phyloP scores from a whole-genome alignment of 495 filamentous ascomycete species.

The Neurospora sp. region DNA sequence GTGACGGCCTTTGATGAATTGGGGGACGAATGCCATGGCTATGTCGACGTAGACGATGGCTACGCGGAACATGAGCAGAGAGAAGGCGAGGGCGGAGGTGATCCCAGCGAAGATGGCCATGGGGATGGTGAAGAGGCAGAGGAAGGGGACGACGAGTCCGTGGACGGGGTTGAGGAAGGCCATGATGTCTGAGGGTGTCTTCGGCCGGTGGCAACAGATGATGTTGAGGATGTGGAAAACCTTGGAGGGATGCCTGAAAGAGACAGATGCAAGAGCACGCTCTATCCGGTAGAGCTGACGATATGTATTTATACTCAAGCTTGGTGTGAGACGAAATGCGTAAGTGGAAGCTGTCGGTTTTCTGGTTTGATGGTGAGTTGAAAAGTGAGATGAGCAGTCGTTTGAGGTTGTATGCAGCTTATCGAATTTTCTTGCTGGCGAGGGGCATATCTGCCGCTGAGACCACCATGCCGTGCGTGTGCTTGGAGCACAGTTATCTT shows the following conservation, averaged over 20 bases:
- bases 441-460: background rate
- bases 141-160: constrained; percentile 49
- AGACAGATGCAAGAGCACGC: background rate
- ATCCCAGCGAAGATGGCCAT: constrained; percentile 58
- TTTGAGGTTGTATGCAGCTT: background rate
- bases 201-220: background rate
- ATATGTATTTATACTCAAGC: background rate
- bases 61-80: constrained; percentile 54
- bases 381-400: background rate
- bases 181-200: constrained; percentile 21
- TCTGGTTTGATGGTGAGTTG: background rate
- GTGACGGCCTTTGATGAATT: constrained; percentile 40
- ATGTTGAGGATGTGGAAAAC: background rate
- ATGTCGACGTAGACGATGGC: constrained; percentile 63
- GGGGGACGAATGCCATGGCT: constrained; percentile 45
- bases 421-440: background rate
- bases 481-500: background rate
- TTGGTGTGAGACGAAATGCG: background rate
- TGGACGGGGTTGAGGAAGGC: constrained; percentile 37
- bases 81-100: constrained; percentile 57
- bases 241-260: background rate
- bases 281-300: background rate
- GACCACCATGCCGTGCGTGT: background rate
- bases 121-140: constrained; percentile 58
- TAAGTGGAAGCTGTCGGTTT: background rate